phyloP scores from a whole-genome alignment of 371 early-diverging fungal genomes.

The Rhizopus delemar region DNA sequence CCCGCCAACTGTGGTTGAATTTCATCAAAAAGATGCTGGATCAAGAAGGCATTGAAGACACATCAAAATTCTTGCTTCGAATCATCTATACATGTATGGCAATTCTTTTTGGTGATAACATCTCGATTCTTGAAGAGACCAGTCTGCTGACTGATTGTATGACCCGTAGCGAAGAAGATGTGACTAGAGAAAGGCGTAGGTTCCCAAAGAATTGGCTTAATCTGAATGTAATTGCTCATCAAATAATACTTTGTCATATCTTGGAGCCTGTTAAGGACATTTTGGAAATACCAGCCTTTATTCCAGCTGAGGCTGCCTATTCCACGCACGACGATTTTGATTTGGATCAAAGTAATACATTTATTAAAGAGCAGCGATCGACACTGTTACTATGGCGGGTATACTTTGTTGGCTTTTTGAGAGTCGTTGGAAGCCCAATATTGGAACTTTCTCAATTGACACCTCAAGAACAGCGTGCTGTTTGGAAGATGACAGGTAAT shows the following conservation, averaged over 20 bases:
- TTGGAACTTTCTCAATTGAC: slow-evolving; percentile 59
- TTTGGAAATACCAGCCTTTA: slow-evolving; percentile 49
- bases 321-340: slow-evolving; percentile 3
- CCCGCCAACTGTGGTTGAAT: slow-evolving; percentile 42
- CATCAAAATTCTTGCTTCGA: slow-evolving; percentile 54
- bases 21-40: slow-evolving; percentile 39
- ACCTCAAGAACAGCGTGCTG: slow-evolving; percentile 61
- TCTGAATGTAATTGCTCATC: slow-evolving; percentile 56
- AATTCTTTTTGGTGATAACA: slow-evolving; percentile 49
- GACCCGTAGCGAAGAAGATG: slow-evolving; percentile 31
- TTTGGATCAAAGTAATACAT: not conserved
- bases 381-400: slow-evolving; percentile 53
- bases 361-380: slow-evolving; percentile 6
- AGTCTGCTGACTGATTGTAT: slow-evolving; percentile 24
- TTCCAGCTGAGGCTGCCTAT: slow-evolving; percentile 27
- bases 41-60: slow-evolving; percentile 50
- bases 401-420: slow-evolving; percentile 56
- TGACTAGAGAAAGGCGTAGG: slow-evolving; percentile 22
- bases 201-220: slow-evolving; percentile 64
- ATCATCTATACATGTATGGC: slow-evolving; percentile 55
- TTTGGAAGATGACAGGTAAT: slow-evolving; percentile 65
- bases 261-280: slow-evolving; percentile 55
- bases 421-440: slow-evolving; percentile 59
- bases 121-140: slow-evolving; percentile 30
- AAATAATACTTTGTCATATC: slow-evolving; percentile 51